These are phyloP conservation scores for Corniculantispora saksenae DNA, from an alignment of 2,329 filamentous ascomycete genomes.

Conservation along the genomic window DNA sequence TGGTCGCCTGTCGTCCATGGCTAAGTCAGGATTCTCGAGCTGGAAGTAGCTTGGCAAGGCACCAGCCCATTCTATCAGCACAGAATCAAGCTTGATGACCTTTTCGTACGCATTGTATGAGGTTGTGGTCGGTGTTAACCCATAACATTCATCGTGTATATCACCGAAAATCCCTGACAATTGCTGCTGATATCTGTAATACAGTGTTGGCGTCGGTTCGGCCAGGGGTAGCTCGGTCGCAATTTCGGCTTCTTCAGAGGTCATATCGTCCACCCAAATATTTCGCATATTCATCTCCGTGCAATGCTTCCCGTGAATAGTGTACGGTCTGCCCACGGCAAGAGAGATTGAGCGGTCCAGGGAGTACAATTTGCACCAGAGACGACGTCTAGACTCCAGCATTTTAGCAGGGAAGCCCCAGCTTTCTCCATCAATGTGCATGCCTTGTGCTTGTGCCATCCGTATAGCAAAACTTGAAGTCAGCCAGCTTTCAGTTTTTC, in stretches of 20 bases:
- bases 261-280: conserved; percentile 39
- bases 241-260: conserved; percentile 31
- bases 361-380: conserved; percentile 42
- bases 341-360: conserved; percentile 42
- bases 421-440: conserved; percentile 43
- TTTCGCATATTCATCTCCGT: conserved; percentile 39
- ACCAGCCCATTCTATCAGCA: conserved; percentile 35
- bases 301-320: conserved; percentile 40
- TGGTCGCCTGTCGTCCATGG: conserved; percentile 30
- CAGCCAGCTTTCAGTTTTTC: conserved; percentile 42
- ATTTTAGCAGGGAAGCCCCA: conserved; percentile 39
- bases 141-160: conserved; percentile 42
- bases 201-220: conserved; percentile 36
- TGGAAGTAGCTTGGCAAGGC: conserved; percentile 37
- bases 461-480: conserved; percentile 44
- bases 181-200: conserved; percentile 33
- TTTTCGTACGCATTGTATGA: conserved; percentile 35
- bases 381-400: conserved; percentile 37
- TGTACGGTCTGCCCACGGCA: conserved; percentile 41
- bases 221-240: conserved; percentile 28
- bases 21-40: conserved; percentile 33
- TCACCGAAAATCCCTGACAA: conserved; percentile 39
- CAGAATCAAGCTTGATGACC: conserved; percentile 36
- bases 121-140: conserved; percentile 30
- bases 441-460: conserved; percentile 44